Evolutionary conservation across 2,329 filamentous ascomycete genomes (phyloP).

Genomic region (Celoporthe dispersa): DNA sequence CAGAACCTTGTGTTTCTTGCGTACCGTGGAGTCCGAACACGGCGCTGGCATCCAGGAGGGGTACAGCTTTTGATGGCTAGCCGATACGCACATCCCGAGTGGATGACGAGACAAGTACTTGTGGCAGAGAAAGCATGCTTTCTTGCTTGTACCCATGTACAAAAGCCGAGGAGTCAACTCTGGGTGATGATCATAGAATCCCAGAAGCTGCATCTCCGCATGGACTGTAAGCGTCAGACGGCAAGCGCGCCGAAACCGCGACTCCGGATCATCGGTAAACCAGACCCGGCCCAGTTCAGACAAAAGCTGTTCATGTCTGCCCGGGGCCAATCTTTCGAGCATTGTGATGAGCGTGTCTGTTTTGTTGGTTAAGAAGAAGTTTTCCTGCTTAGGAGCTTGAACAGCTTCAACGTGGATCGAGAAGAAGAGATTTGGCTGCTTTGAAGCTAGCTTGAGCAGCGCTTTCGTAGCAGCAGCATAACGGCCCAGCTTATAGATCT

Average conservation of each 20-base stretch:
- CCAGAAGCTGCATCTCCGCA: conserved; percentile 40
- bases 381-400: not conserved
- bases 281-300: not conserved
- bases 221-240: conserved; percentile 35
- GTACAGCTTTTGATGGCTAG: conserved; percentile 41
- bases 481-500: conserved; percentile 37
- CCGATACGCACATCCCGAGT: conserved; percentile 34
- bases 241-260: not conserved
- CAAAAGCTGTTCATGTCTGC: not conserved
- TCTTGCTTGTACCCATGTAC: conserved; percentile 41
- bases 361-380: not conserved
- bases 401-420: conserved; percentile 32
- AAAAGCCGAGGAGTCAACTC: conserved; percentile 30
- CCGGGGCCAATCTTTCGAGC: not conserved
- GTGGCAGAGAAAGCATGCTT: conserved; percentile 40
- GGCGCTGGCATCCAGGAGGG: conserved; percentile 39
- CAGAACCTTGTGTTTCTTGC: conserved; percentile 27
- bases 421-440: conserved; percentile 34
- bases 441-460: conserved; percentile 37
- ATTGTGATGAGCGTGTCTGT: not conserved
- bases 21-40: conserved; percentile 5
- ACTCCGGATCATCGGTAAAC: not conserved
- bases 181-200: conserved; percentile 38
- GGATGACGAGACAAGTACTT: conserved; percentile 36
- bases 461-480: conserved; percentile 36